phyloP scores from a whole-genome alignment of 1,284 basidiomycete species.

The Ganoderma leucocontextum region DNA sequence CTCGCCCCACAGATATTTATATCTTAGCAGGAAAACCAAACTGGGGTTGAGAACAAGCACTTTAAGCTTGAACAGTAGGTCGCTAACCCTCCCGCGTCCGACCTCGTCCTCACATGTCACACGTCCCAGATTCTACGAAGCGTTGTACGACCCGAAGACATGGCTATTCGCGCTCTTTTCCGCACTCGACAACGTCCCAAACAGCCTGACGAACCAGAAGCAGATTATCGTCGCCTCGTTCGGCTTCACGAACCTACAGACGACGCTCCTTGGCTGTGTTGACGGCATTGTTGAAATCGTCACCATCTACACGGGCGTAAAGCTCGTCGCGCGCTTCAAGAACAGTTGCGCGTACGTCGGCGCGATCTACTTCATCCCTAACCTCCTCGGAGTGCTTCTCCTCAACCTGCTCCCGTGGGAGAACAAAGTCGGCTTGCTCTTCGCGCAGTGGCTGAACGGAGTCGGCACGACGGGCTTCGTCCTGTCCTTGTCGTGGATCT shows the following conservation, averaged over 20 bases:
- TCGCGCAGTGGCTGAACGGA: conserved; percentile 68
- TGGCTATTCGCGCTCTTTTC: conserved; percentile 76
- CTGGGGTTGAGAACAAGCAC: conserved; percentile 50
- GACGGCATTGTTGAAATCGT: conserved; percentile 74
- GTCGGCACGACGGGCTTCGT: conserved; percentile 75
- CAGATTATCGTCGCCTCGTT: conserved; percentile 75
- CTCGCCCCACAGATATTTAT: background rate
- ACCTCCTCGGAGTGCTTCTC: conserved; percentile 66
- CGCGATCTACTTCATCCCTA: conserved; percentile 69
- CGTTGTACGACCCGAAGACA: conserved; percentile 72
- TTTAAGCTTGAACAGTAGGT: conserved; percentile 54
- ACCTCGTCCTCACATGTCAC: background rate
- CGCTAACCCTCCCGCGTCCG: no score
- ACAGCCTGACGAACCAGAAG: conserved; percentile 76
- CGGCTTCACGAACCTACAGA: conserved; percentile 71
- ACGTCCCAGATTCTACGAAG: conserved; percentile 66
- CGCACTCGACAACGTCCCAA: conserved; percentile 69
- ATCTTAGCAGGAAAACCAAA: conserved; percentile 44
- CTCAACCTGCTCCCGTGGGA: conserved; percentile 70
- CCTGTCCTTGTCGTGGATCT: conserved; percentile 75
- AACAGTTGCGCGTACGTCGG: conserved; percentile 71
- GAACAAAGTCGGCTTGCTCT: conserved; percentile 69
- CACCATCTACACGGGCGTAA: conserved; percentile 68
- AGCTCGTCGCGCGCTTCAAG: conserved; percentile 60
- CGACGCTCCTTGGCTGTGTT: conserved; percentile 75